phyloP scores from a whole-genome alignment of 225 moss, liverwort and hornwort species.

The Polytrichum formosum region DNA sequence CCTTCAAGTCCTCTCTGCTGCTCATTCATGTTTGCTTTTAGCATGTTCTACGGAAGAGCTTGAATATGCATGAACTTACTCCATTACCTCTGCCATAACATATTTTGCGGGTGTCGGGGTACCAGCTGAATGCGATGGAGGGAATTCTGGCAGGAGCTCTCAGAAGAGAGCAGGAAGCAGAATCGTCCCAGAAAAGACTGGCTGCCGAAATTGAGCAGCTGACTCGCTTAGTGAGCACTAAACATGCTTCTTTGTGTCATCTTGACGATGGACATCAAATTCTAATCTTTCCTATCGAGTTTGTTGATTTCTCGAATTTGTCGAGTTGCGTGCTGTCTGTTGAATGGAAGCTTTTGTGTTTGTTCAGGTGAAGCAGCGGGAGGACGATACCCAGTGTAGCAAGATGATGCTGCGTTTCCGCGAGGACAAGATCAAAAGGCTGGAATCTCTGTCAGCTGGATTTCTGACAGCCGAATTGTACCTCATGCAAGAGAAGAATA shows the following conservation, averaged over 20 bases:
- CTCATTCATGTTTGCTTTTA: neutral
- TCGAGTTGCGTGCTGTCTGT: too few relatives aligned
- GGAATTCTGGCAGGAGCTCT: conserved; percentile 54
- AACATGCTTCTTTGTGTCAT: neutral
- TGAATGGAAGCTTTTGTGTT: too few relatives aligned
- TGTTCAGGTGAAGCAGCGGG: conserved; percentile 55
- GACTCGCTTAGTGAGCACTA: conserved; percentile 43
- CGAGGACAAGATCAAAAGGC: conserved; percentile 53
- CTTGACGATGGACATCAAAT: too few relatives aligned
- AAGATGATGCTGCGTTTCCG: conserved; percentile 69
- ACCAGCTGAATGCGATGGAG: conserved; percentile 55
- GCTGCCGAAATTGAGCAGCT: conserved; percentile 60
- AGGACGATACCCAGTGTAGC: conserved; percentile 59
- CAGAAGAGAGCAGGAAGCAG: conserved; percentile 63
- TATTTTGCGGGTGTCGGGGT: conserved; percentile 9
- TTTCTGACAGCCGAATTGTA: conserved; percentile 49
- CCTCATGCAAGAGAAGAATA: conserved; percentile 63
- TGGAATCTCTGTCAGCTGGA: conserved; percentile 49
- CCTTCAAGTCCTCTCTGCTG: neutral
- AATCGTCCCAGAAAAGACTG: conserved; percentile 34
- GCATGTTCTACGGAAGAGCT: too few relatives aligned
- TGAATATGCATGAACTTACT: too few relatives aligned
- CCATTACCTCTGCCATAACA: too few relatives aligned
- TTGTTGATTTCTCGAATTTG: too few relatives aligned
- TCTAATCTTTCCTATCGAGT: too few relatives aligned